These are phyloP conservation scores for Craspedostauros australis DNA, from an alignment of 108 stramenopile genomes.

Conservation along the genomic window DNA sequence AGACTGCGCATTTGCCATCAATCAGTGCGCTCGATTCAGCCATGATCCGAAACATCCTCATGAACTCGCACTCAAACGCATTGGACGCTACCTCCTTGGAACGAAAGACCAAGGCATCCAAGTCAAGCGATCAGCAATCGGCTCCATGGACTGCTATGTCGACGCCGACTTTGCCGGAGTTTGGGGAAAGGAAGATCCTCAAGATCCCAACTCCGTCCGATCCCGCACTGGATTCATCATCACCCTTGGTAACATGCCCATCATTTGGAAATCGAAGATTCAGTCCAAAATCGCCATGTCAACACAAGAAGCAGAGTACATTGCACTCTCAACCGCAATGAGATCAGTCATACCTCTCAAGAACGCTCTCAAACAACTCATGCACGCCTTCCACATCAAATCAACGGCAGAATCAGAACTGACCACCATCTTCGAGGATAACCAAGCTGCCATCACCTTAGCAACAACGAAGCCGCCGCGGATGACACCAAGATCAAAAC, in stretches of 20 bases:
- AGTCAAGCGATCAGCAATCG: conserved; percentile 4
- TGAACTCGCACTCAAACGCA: conserved; percentile 25
- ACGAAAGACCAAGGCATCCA: conserved; percentile 29
- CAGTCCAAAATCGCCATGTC: conserved; percentile 40
- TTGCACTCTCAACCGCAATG: conserved; percentile 24
- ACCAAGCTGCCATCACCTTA: conserved; percentile 7
- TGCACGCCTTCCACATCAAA: no score
- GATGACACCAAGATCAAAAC: no score
- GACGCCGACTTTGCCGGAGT: conserved; percentile 47
- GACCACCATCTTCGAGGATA: conserved; percentile 36
- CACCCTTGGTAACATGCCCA: conserved; percentile 21
- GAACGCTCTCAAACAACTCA: no score
- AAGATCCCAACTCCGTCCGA: conserved; percentile 30
- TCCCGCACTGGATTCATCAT: conserved; percentile 18
- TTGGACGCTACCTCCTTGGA: conserved; percentile 30
- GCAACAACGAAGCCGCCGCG: no score
- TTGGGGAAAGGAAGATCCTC: conserved; percentile 18
- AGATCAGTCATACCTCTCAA: no score
- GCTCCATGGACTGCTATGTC: conserved; percentile 32
- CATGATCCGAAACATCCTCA: conserved; percentile 28
- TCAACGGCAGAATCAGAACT: no score
- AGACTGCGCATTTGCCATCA: conserved; percentile 30
- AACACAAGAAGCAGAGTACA: conserved; percentile 49
- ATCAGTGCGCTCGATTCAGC: conserved; percentile 27
- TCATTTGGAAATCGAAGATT: conserved; percentile 36